Evolutionary conservation across 129 eudicot genomes (phyloP), one percentile per base, ranked within the genome.

Genomic region (Deinandra increscens): DNA sequence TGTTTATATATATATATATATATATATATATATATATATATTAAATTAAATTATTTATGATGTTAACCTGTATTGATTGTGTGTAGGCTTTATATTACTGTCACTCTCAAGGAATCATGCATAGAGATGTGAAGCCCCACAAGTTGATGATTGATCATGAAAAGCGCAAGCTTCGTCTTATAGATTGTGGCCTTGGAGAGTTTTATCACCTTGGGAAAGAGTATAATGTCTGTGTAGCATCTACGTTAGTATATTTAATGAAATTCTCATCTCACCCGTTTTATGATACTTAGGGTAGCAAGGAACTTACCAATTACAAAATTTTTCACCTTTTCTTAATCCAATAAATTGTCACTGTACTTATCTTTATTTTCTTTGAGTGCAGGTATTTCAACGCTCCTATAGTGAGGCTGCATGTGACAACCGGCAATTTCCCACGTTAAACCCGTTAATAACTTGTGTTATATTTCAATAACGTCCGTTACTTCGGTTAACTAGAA

Each of bases 91-190:
- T 90, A 79, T 95, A 90, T 81, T 87, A 84, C 72, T 90, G 95
- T 31, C 97, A 90, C 73, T 87, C 97, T 31, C 97, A 90, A 81
- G 97, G 97, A 64, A 87, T 90, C 55, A 90, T 90, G 97, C 97
- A 90, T 69, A 84, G 97, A 67, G 97, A 90, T 66, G 95, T 90
- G 84, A 90, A 90, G 76, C 97, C 97, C 60, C 95, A 87, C 69
- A 90, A 90, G 77, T 95, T 90, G 70, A 90, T 90, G 97, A 90
- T 90, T 46, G 97, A 90, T 81, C 97, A 90, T 55, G 97, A 90
- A 80, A 84, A 87, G 71, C 89, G 95, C 45, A 87, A 90, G 81
- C 95, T 90, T 71, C 97, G 91, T 44, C 90, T 90, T 18, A 90
- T 90, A 45, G 97, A 90, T 62, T 90, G 97, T 93, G 96, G 96